Base-by-base conservation (phyloP, 2,329 filamentous ascomycete genomes). In the Didymella segeticola region DNA sequence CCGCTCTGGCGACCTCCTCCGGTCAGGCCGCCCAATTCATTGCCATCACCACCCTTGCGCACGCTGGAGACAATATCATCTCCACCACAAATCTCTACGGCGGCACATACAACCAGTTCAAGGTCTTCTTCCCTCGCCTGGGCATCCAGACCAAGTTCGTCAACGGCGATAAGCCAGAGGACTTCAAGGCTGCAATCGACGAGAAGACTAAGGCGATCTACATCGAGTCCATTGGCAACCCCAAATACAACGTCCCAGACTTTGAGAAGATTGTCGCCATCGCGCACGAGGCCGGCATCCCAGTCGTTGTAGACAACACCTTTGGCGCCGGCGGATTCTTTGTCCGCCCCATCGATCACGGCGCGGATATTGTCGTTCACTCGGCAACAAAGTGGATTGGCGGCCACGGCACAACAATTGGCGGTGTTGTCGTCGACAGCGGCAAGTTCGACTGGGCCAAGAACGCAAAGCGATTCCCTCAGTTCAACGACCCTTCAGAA, bases 341-440 rank as follows among this genome's bases (percentile, higher is more conserved):
- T 74, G 81, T 88, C 63, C 86, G 89, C 6, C 93, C 93, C 33
- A 93, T 97, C 67, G 88, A 93, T 20, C 89, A 96, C 75, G 93
- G 93, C 49, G 93, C 90, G 60, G 93, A 97, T 72, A 96, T 97
- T 56, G 89, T 97, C 46, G 90, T 96, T 20, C 92, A 97, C 82
- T 95, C 90, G 31, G 92, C 92, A 10, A 96, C 93, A 53, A 97
- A 97, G 78, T 97, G 93, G 93, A 97, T 98, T 59, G 93, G 93
- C 52, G 64, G 64, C 34, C 93, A 98, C 76, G 93, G 93, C 57
- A 96, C 93, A 33, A 96, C 93, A 22, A 90, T 97, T 62, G 93
- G 84, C 53, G 93, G 93, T 57, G 84, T 96, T 36, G 84, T 97
- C 27, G 81, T 97, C 60, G 93, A 97, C 79, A 86, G 88, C 62